Conservation (phyloP, 1,284 basidiomycete genomes). For the Garcileccinum viscosum region DNA sequence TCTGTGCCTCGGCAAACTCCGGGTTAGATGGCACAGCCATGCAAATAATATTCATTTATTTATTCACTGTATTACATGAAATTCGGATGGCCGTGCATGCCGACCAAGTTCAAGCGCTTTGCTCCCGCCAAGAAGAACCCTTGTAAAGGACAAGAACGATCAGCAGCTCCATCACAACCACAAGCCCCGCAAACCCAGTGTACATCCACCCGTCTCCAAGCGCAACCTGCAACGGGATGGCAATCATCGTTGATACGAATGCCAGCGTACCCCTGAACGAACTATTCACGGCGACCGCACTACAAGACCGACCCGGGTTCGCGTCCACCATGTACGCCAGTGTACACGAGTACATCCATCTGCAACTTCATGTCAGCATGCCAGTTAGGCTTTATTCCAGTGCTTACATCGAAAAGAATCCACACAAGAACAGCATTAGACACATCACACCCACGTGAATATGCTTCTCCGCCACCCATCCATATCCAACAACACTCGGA, state of each 20-base stretch:
- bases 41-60: background rate
- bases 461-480: conserved; percentile 75
- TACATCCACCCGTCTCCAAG: conserved; percentile 79
- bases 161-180: conserved; percentile 59
- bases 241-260: conserved; percentile 73
- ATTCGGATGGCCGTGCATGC: background rate
- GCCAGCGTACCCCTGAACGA: conserved; percentile 73
- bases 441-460: conserved; percentile 69
- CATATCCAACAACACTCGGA: conserved; percentile 70
- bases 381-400: conserved; percentile 15
- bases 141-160: conserved; percentile 58
- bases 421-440: conserved; percentile 66
- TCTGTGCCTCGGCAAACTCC: conserved; percentile 30
- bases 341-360: conserved; percentile 75
- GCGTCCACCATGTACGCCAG: conserved; percentile 81
- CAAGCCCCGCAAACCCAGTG: conserved; percentile 70
- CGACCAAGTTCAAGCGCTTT: conserved; percentile 3
- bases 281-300: conserved; percentile 75
- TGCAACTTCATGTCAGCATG: conserved; percentile 35
- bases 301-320: conserved; percentile 74
- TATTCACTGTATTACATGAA: conserved; percentile 15
- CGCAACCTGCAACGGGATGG: conserved; percentile 65
- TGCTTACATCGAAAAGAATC: conserved; percentile 74
- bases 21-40: conserved; percentile 29
- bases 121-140: conserved; percentile 51